Conservation (phyloP, 2,329 filamentous ascomycete species). For the Zasmidium citrigriseum region DNA sequence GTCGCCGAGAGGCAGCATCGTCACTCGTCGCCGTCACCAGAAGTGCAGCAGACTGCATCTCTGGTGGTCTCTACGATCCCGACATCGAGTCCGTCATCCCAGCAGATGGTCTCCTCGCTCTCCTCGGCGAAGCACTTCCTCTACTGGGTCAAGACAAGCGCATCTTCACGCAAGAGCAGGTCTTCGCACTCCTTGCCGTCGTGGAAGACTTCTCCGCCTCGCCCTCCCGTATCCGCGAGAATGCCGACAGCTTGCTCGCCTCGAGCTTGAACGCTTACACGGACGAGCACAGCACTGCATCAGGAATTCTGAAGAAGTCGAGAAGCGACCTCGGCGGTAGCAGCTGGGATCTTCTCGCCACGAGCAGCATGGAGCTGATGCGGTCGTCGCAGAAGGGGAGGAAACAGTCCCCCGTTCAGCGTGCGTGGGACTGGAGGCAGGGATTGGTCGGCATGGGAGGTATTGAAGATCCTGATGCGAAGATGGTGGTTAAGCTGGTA, state of each 20-base stretch:
- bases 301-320: conserved; percentile 6
- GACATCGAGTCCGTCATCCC: conserved; percentile 79
- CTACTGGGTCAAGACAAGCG: conserved; percentile 63
- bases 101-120: conserved; percentile 79
- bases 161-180: conserved; percentile 29
- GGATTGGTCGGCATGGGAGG: conserved; percentile 19
- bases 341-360: conserved; percentile 32
- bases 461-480: conserved; percentile 13
- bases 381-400: conserved; percentile 9
- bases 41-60: conserved; percentile 86
- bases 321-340: conserved; percentile 27
- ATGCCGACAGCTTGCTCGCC: conserved; percentile 29
- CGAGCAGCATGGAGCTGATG: conserved; percentile 12
- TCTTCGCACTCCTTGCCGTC: conserved; percentile 29
- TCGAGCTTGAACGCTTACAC: conserved; percentile 27
- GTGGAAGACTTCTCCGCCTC: conserved; percentile 33
- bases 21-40: conserved; percentile 81
- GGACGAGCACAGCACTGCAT: conserved; percentile 18
- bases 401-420: conserved; percentile 13
- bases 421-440: conserved; percentile 27
- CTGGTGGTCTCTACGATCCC: conserved; percentile 84
- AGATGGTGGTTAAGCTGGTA: conserved; percentile 18
- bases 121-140: conserved; percentile 80
- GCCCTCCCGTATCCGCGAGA: conserved; percentile 28
- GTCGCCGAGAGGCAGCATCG: conserved; percentile 69